These are phyloP conservation scores for Leccinum glutinopallens DNA, from an alignment of 1,284 basidiomycete genomes.

Conservation along the genomic window DNA sequence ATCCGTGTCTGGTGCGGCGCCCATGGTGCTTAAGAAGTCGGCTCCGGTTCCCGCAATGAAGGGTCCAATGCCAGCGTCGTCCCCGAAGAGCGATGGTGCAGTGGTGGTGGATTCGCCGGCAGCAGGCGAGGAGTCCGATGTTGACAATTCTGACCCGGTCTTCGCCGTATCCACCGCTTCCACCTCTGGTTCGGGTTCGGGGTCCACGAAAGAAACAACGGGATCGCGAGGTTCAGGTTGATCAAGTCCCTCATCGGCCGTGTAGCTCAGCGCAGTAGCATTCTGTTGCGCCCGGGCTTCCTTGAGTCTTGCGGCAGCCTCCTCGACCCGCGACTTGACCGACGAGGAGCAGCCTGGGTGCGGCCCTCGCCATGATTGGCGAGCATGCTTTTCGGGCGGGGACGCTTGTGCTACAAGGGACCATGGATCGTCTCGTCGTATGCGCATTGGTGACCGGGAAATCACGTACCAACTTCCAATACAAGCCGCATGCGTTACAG, in stretches of 20 bases:
- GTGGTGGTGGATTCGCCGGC: constrained; percentile 79
- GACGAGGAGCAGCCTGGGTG: too few species aligned
- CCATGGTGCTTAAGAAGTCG: constrained; percentile 90
- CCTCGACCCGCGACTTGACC: constrained; percentile 77
- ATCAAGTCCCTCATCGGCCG: constrained; percentile 44
- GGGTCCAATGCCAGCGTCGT: constrained; percentile 66
- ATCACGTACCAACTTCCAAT: too few species aligned
- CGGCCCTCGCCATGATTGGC: too few species aligned
- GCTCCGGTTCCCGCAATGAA: constrained; percentile 64
- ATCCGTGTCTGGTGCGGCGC: constrained; percentile 44
- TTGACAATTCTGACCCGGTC: constrained; percentile 76
- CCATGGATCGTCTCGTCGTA: too few species aligned
- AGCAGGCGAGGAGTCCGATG: constrained; percentile 66
- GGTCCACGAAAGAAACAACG: constrained; percentile 79
- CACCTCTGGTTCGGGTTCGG: constrained; percentile 49
- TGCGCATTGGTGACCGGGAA: too few species aligned
- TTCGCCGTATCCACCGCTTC: constrained; percentile 47
- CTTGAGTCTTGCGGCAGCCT: constrained; percentile 79
- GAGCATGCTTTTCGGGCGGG: too few species aligned
- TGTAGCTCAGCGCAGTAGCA: constrained; percentile 34
- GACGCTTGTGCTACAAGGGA: too few species aligned
- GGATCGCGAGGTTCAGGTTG: constrained; percentile 57
- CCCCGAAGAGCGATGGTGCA: constrained; percentile 88
- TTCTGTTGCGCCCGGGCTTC: constrained; percentile 36
- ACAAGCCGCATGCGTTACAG: too few species aligned